phyloP scores from a whole-genome alignment of 306 rosid genomes.

The Gleditsia sinensis region DNA sequence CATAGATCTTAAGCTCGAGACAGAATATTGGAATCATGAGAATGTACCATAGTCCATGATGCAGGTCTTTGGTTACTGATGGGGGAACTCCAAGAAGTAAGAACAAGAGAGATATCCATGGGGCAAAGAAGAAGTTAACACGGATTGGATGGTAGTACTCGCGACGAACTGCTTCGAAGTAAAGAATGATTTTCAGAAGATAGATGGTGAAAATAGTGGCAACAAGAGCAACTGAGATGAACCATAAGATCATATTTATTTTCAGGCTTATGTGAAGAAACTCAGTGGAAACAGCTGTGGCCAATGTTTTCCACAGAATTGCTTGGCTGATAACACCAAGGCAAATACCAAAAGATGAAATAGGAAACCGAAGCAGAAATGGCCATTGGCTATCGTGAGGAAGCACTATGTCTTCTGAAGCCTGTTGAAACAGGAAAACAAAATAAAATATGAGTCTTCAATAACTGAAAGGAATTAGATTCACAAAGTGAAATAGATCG shows the following conservation, averaged over 20 bases:
- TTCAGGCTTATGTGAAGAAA: slow-evolving; percentile 68
- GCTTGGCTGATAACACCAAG: slow-evolving; percentile 96
- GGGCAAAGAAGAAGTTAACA: slow-evolving; percentile 88
- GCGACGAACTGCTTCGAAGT: slow-evolving; percentile 92
- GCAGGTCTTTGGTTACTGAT: slow-evolving; percentile 52
- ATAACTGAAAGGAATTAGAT: not conserved
- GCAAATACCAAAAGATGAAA: slow-evolving; percentile 81
- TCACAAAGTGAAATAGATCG: too few relatives aligned
- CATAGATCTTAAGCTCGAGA: slow-evolving; percentile 89
- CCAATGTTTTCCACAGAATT: slow-evolving; percentile 78
- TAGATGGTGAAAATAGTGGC: slow-evolving; percentile 46
- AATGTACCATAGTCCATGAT: slow-evolving; percentile 68
- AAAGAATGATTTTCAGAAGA: slow-evolving; percentile 57
- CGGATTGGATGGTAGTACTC: slow-evolving; percentile 92
- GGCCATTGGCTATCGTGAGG: slow-evolving; percentile 83
- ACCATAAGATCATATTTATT: slow-evolving; percentile 67
- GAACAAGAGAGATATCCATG: slow-evolving; percentile 84
- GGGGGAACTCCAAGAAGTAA: slow-evolving; percentile 78
- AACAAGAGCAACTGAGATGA: slow-evolving; percentile 56
- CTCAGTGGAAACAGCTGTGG: slow-evolving; percentile 61
- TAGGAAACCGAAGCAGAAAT: slow-evolving; percentile 75
- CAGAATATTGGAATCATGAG: slow-evolving; percentile 75
- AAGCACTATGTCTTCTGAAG: slow-evolving; percentile 81
- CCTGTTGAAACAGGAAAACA: slow-evolving; percentile 42
- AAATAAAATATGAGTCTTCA: not conserved